These are phyloP conservation scores for Thraustochytrium striatum DNA, from an alignment of 352 stramenopile genomes.

Conservation along the genomic window DNA sequence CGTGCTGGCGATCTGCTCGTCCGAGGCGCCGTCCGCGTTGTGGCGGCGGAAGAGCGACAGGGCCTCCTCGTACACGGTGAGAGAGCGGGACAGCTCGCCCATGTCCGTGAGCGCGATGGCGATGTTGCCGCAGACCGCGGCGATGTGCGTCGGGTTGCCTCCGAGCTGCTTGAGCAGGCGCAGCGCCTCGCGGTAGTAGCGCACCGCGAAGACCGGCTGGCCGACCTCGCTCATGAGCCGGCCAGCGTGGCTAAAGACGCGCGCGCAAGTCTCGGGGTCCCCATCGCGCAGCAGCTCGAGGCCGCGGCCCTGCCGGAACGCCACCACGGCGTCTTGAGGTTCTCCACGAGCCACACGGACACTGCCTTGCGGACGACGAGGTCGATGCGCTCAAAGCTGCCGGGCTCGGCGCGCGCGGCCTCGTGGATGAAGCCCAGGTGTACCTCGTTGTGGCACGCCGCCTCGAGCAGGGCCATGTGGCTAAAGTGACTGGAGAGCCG, in stretches of 20 bases:
- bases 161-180: neutral
- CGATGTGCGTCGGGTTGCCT: neutral
- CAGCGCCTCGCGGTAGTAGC: neutral
- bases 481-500: neutral
- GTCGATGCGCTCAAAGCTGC: neutral
- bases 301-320: neutral
- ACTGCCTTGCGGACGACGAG: neutral
- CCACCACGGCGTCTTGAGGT: neutral
- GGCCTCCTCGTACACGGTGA: neutral
- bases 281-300: neutral
- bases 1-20: neutral
- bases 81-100: neutral
- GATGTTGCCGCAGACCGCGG: neutral
- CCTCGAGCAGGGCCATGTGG: neutral
- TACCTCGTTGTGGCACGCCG: neutral
- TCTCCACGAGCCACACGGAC: neutral
- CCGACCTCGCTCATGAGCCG: neutral
- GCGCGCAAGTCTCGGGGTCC: neutral
- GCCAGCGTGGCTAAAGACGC: neutral
- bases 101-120: neutral
- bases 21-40: neutral
- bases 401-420: neutral
- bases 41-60: neutral
- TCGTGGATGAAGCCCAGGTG: neutral
- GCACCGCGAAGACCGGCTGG: neutral